Base-by-base conservation (phyloP, 805 yeast species). In the Pichia thaimueangensis region DNA sequence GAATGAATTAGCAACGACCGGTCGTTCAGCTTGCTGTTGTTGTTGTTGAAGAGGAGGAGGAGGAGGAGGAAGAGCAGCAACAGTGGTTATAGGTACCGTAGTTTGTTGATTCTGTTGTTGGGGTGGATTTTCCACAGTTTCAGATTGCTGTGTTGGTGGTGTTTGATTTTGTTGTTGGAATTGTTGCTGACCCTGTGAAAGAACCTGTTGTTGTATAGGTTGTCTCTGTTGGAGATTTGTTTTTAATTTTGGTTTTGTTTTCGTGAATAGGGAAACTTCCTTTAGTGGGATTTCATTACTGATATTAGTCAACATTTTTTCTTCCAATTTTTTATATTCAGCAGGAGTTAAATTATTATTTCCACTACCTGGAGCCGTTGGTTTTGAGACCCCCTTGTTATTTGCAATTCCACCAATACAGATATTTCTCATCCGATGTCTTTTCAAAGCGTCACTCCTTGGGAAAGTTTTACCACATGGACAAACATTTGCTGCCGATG, bases 391-490 rank as follows among this genome's bases (percentile, higher is more conserved):
- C n/a, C 58, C 60, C n/a, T 55, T 57, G 20, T 53, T 60, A 39
- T 59, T 63, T 3, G 62, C 60, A 10, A 78, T 60, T 3, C 91
- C 95, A 17, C 95, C 95, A n/a, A 64, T 53, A 57, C 97, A 89
- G 30, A 87, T 86, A 65, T 79, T 78, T 51, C 95, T 73, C 35
- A 77, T 69, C 50, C 86, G 69, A 58, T 91, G 98, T 47, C 91
- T 74, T 51, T 77, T 78, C 59, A 89, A 67, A 0, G 96, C 96
- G 67, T 93, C 97, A 41, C 84, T 82, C 45, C 97, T 72, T 2
- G 91, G 80, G 65, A 93, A 93, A 48, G 80, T 81, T 63, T 89
- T 91, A n/a, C 97, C 96, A 66, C 99, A 94, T 0, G 84, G 83
- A 63, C 98, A 93, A 22, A 68, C 68, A 52, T 74, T 81, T 22